phyloP scores from a whole-genome alignment of 23 red algal species.

The Gracilaria vermiculophylla region DNA sequence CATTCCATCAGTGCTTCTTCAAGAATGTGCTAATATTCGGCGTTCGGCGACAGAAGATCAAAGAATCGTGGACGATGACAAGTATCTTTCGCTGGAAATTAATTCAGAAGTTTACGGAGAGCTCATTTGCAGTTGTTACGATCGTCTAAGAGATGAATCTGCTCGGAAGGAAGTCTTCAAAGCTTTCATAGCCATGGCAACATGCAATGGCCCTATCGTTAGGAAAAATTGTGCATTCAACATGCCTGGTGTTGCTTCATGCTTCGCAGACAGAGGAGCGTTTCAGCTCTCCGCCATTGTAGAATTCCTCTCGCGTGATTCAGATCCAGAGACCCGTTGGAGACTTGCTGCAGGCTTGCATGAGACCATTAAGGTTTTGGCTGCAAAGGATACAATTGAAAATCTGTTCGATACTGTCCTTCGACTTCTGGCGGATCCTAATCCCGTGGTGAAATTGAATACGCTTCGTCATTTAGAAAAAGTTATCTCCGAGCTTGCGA shows the following conservation, averaged over 20 bases:
- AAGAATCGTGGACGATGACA: slow-evolving; percentile 55
- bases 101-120: slow-evolving; percentile 71
- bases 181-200: slow-evolving; percentile 60
- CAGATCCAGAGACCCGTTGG: slow-evolving; percentile 68
- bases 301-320: slow-evolving; percentile 63
- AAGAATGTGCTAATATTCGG: slow-evolving; percentile 21
- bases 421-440: slow-evolving; percentile 40
- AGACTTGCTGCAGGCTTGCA: slow-evolving; percentile 72
- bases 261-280: background rate
- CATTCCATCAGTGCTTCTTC: slow-evolving; percentile 32
- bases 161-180: slow-evolving; percentile 32
- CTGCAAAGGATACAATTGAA: slow-evolving; percentile 13
- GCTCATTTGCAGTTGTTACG: slow-evolving; percentile 39
- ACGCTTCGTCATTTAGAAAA: slow-evolving; percentile 39
- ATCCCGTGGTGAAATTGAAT: slow-evolving; percentile 53
- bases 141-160: slow-evolving; percentile 17
- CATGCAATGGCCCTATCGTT: slow-evolving; percentile 72
- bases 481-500: slow-evolving; percentile 21
- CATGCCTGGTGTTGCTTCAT: slow-evolving; percentile 19
- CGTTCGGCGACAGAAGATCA: slow-evolving; percentile 57
- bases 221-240: slow-evolving; percentile 69
- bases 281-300: slow-evolving; percentile 39
- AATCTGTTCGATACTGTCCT: slow-evolving; percentile 46
- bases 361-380: slow-evolving; percentile 31
- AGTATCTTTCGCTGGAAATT: slow-evolving; percentile 78